These are phyloP conservation scores for Ustilago curta DNA, from an alignment of 1,284 basidiomycete species.

Conservation along the genomic window DNA sequence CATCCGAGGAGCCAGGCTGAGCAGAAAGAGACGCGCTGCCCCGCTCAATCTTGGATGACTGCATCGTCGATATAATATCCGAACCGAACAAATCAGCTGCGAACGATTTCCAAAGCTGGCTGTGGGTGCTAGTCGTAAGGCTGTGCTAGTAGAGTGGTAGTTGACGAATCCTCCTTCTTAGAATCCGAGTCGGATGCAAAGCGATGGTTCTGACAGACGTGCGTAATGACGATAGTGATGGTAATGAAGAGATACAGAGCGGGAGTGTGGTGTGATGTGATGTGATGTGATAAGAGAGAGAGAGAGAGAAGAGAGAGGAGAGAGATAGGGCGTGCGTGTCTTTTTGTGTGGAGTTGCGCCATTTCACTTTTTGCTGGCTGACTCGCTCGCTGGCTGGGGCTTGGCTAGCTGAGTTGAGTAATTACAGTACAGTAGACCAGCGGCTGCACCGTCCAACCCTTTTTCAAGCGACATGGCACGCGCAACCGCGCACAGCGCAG, in stretches of 20 bases:
- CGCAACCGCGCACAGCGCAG: too few species aligned
- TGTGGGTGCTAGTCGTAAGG: not conserved
- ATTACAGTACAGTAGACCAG: not conserved
- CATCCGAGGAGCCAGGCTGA: conserved; percentile 28
- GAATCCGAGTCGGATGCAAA: not conserved
- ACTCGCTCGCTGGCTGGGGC: not conserved
- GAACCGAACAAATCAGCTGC: conserved; percentile 7
- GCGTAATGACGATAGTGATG: not conserved
- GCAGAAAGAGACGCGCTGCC: conserved; percentile 14
- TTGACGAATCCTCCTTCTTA: not conserved
- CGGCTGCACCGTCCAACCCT: not conserved
- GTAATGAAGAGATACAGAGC: not conserved
- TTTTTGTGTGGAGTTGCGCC: not conserved
- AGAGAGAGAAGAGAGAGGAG: too few species aligned
- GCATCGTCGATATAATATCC: conserved; percentile 20
- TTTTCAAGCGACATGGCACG: not conserved
- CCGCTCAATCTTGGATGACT: conserved; percentile 26
- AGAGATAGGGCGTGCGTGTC: not conserved
- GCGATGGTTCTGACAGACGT: not conserved
- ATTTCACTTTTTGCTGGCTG: not conserved
- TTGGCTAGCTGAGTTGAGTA: not conserved
- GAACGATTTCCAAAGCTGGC: not conserved
- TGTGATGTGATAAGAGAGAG: too few species aligned
- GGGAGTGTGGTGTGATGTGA: not conserved
- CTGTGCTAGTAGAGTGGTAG: not conserved